These are phyloP conservation scores for Debaryomyces coudertii DNA, from an alignment of 1,139 yeast genomes.

Conservation along the genomic window DNA sequence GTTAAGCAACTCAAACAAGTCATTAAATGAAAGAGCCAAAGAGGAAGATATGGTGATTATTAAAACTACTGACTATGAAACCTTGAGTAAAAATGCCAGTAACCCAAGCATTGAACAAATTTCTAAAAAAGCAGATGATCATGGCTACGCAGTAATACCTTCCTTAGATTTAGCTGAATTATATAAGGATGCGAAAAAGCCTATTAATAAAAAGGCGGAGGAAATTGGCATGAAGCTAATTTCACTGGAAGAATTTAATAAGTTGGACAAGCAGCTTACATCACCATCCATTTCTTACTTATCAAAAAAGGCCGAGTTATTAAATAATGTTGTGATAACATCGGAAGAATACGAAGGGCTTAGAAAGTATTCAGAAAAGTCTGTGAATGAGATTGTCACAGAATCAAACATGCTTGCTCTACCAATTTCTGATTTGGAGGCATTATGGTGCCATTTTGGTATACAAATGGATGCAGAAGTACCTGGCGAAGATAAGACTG, in stretches of 20 bases:
- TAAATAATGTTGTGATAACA: slow-evolving; percentile 15
- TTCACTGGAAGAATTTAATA: slow-evolving; percentile 9
- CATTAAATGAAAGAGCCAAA: slow-evolving; percentile 15
- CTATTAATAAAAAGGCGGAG: slow-evolving; percentile 18
- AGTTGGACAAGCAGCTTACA: slow-evolving; percentile 19
- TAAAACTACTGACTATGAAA: background rate
- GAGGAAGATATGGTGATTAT: slow-evolving; percentile 11
- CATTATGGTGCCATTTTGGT: slow-evolving; percentile 27
- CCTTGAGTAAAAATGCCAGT: slow-evolving; percentile 23
- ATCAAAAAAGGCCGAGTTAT: slow-evolving; percentile 22
- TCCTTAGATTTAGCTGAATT: slow-evolving; percentile 9
- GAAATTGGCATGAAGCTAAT: slow-evolving; percentile 18
- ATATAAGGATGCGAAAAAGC: slow-evolving; percentile 2
- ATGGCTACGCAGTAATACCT: slow-evolving; percentile 12
- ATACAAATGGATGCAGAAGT: background rate
- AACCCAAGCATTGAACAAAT: slow-evolving; percentile 32
- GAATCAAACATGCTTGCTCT: slow-evolving; percentile 18
- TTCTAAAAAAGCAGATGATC: slow-evolving; percentile 27
- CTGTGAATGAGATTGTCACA: slow-evolving; percentile 17
- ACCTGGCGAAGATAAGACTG: slow-evolving; percentile 13
- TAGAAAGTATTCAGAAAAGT: slow-evolving; percentile 16
- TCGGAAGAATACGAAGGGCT: slow-evolving; percentile 15
- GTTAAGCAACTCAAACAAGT: slow-evolving; percentile 16
- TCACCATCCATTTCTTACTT: slow-evolving; percentile 24
- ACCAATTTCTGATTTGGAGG: slow-evolving; percentile 11